Base-by-base conservation (phyloP, 169 alveolate species). In the Plasmodium adleri region DNA sequence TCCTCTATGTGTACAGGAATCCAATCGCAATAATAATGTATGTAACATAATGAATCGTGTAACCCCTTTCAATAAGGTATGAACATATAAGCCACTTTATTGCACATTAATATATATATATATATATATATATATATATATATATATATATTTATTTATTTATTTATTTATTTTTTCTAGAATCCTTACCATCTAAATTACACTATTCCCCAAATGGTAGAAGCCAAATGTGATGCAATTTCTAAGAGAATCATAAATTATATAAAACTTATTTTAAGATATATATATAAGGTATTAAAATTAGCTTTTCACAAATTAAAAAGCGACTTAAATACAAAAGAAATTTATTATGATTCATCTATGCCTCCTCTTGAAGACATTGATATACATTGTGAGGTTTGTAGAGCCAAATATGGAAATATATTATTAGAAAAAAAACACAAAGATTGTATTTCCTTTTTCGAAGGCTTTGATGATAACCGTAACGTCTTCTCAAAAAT, bases 341-440 rank as follows among this genome's bases (percentile, higher is more conserved):
- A 80, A 17, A 68, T 80, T 13, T 26, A 68, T 39, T 66, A 67
- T 50, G 64, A 70, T 22, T 32, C 90, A n/a, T 39, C 58, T 4
- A 50, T 80, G 43, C 83, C 83, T 67, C 62, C 85, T 2, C 24
- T 56, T 24, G 72, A 80, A 47, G 85, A 80, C 32, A 67, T 80
- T 62, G 83, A 80, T 26, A 80, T 80, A 22, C 62, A 50, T 17
- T 68, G 90, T 49, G 83, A 80, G 8, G 56, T 80, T 12, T 80
- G 83, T 28, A 80, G 85, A 56, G 43, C 26, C n/a, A 68, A 68
- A 50, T 80, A 91, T 83, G 94, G 94, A 17, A 64, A 85, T 52
- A 88, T 86, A 52, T 20, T 60, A n/a, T 39, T 83, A 22, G 66
- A 75, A 45, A 26, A 59, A 10, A 64, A 58, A 9, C 70, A 64